A percentile compares a stretch with the other conserved stretches of the same genome.
These are phyloP conservation scores for Dendrobium huoshanense DNA, from an alignment of 106 monocot genomes.

Conservation along the genomic window DNA sequence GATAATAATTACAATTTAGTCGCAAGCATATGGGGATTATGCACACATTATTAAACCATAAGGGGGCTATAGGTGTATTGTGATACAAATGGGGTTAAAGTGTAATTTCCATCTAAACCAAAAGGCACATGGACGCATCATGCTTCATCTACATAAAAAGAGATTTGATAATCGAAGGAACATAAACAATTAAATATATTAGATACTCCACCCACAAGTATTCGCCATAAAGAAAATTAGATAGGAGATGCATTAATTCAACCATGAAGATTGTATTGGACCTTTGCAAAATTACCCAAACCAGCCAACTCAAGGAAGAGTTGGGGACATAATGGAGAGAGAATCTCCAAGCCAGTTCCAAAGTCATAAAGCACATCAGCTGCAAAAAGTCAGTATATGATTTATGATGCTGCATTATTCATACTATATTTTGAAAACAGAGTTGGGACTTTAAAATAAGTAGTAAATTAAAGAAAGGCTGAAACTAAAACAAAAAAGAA, in stretches of 20 bases:
- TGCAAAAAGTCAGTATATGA: slow-evolving; percentile 28
- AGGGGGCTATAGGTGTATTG: not conserved
- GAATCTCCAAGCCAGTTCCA: slow-evolving; percentile 87
- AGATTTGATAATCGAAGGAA: not conserved
- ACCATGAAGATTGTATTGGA: slow-evolving; percentile 5
- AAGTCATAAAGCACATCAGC: slow-evolving; percentile 93
- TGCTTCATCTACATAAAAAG: not conserved
- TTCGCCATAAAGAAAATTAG: not conserved
- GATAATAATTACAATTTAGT: too few relatives aligned
- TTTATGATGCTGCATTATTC: slow-evolving; percentile 5
- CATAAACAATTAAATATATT: not conserved
- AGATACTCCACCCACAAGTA: not conserved
- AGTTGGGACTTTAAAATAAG: not conserved
- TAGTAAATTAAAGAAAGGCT: not conserved
- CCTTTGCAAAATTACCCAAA: slow-evolving; percentile 97
- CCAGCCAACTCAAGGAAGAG: slow-evolving; percentile 95
- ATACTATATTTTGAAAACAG: slow-evolving; percentile 1
- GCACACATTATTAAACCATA: too few relatives aligned
- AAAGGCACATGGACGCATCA: not conserved
- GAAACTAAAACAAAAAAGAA: not conserved
- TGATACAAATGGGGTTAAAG: not conserved
- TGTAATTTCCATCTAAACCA: not conserved
- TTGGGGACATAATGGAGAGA: slow-evolving; percentile 91
- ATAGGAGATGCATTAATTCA: not conserved
- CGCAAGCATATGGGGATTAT: too few relatives aligned